These are phyloP conservation scores for Flaveria robusta DNA, from an alignment of 129 eudicot genomes.

Conservation along the genomic window DNA sequence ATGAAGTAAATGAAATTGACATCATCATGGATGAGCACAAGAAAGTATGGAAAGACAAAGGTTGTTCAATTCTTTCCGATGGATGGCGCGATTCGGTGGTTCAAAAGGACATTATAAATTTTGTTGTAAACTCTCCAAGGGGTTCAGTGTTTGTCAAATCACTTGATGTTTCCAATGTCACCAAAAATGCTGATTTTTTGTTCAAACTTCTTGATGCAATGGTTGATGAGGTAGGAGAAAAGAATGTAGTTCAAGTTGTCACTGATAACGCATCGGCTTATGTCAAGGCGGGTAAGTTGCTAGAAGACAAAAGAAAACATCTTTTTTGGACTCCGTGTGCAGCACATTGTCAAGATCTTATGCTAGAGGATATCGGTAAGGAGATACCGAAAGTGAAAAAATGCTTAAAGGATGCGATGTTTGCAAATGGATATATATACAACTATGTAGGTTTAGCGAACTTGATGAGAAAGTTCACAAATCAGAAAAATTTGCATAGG, in stretches of 20 bases:
- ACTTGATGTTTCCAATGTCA: too few species aligned
- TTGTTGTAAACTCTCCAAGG: too few species aligned
- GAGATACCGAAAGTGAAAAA: not conserved
- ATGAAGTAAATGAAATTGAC: conserved; percentile 1
- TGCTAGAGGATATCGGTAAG: not conserved
- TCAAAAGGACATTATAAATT: not conserved
- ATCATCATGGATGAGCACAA: not conserved
- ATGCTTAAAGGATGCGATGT: not conserved
- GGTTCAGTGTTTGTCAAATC: too few species aligned
- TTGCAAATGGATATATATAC: not conserved
- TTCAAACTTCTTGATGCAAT: too few species aligned
- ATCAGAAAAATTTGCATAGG: too few species aligned
- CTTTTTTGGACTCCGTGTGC: not conserved
- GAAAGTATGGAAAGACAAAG: conserved; percentile 4
- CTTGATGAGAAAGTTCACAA: too few species aligned
- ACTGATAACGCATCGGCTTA: too few species aligned
- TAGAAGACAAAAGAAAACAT: not conserved
- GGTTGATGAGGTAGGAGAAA: too few species aligned
- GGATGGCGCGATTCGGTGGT: conserved; percentile 13
- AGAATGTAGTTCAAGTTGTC: too few species aligned
- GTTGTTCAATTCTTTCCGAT: conserved; percentile 25
- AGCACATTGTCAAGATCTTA: not conserved
- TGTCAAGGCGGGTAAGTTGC: not conserved
- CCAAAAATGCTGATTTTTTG: too few species aligned
- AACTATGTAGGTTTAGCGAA: too few species aligned